phyloP scores from a whole-genome alignment of 805 yeast genomes.

The Kluyveromyces aestuarii region DNA sequence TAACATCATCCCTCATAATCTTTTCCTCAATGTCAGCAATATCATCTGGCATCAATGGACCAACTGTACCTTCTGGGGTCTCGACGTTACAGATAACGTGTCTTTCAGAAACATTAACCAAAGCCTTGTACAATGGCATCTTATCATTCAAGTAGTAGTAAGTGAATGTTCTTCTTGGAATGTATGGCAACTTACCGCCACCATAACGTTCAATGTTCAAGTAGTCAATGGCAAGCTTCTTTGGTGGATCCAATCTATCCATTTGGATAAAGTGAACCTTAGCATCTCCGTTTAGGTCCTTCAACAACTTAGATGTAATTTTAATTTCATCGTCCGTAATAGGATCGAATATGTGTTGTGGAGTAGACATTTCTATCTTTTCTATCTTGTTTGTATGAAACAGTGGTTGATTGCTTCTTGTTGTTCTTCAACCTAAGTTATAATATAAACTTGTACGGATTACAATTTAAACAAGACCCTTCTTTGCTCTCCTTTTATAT shows the following conservation, averaged over 20 bases:
- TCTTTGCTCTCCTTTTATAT: neutral
- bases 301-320: conserved; percentile 49
- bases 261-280: conserved; percentile 57
- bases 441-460: too few relatives aligned
- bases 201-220: conserved; percentile 59
- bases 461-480: too few relatives aligned
- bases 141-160: conserved; percentile 52
- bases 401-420: neutral
- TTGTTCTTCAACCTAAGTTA: too few relatives aligned
- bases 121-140: conserved; percentile 55
- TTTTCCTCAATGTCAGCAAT: conserved; percentile 43
- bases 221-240: conserved; percentile 56
- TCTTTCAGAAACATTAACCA: conserved; percentile 54
- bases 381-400: neutral
- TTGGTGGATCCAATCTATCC: conserved; percentile 73
- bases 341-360: conserved; percentile 50
- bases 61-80: conserved; percentile 54
- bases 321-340: conserved; percentile 50
- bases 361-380: conserved; percentile 2
- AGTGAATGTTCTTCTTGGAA: conserved; percentile 60
- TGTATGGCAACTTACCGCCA: conserved; percentile 39
- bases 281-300: conserved; percentile 44
- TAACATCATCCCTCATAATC: conserved; percentile 45
- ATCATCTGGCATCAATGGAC: conserved; percentile 66
- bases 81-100: conserved; percentile 49